A percentile compares a stretch with the other conserved stretches of the same genome.
These are phyloP conservation scores for Eruca vesicaria DNA, from an alignment of 441 rosid species.

Conservation along the genomic window DNA sequence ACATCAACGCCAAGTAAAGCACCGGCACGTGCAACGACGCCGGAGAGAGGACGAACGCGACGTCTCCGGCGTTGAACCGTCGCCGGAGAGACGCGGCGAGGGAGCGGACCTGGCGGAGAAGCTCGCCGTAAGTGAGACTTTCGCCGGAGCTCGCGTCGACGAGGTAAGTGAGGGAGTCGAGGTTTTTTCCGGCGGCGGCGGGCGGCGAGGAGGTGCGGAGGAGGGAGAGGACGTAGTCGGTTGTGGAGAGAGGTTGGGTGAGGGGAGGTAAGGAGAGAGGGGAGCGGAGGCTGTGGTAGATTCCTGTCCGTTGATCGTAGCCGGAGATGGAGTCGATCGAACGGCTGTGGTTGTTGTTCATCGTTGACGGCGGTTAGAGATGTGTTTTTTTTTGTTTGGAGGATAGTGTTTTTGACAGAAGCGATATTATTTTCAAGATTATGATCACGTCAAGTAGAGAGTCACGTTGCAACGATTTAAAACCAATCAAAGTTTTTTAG, in stretches of 20 bases:
- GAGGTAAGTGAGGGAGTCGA: conserved; percentile 38
- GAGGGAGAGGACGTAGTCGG: conserved; percentile 52
- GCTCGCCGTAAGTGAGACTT: conserved; percentile 47
- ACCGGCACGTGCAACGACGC: conserved; percentile 64
- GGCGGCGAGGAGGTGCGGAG: conserved; percentile 41
- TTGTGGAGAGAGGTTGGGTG: conserved; percentile 51
- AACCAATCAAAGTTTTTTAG: conserved; percentile 7
- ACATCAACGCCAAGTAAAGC: conserved; percentile 71
- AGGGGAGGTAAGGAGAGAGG: conserved; percentile 50
- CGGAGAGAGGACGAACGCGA: conserved; percentile 68
- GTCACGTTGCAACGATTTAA: conserved; percentile 14
- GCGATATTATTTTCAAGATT: conserved; percentile 13
- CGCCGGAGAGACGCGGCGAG: conserved; percentile 46
- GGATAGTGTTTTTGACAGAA: conserved; percentile 2
- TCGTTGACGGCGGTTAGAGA: no score
- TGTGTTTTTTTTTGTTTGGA: neutral
- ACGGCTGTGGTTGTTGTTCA: neutral
- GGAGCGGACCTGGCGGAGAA: conserved; percentile 42
- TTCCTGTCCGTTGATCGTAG: conserved; percentile 44
- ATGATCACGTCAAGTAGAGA: neutral
- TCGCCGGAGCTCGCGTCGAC: conserved; percentile 46
- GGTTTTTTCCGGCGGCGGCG: conserved; percentile 30
- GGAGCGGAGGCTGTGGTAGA: conserved; percentile 48
- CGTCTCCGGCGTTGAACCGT: conserved; percentile 47
- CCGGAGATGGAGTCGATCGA: conserved; percentile 49